Conservation (phyloP, 2,329 filamentous ascomycete genomes). For the Pseudopyricularia cyperi region DNA sequence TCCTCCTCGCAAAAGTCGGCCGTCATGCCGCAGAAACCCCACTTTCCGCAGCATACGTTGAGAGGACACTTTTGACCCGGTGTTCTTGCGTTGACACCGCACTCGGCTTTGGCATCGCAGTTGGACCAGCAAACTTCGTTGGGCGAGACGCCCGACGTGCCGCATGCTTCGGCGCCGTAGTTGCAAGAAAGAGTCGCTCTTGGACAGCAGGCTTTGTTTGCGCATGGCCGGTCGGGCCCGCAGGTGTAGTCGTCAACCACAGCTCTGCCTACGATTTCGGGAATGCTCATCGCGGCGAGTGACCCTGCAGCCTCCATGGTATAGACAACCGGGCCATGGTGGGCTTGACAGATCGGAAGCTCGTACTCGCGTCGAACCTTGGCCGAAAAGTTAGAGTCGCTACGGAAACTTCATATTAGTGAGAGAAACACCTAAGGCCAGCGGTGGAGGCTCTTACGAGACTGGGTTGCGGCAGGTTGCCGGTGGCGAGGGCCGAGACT, state of each 20-base stretch:
- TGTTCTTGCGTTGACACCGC: background rate
- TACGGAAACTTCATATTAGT: background rate
- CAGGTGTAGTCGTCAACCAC: background rate
- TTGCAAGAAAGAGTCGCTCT: background rate
- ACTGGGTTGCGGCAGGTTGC: background rate
- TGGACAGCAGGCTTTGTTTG: background rate
- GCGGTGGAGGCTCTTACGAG: no score
- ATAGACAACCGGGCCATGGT: background rate
- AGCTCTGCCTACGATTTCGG: background rate
- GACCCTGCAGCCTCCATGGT: background rate
- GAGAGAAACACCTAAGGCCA: no score
- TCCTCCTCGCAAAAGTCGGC: background rate
- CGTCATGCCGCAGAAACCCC: background rate
- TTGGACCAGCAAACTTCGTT: background rate
- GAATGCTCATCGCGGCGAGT: background rate
- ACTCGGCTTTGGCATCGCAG: background rate
- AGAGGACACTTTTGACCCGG: background rate
- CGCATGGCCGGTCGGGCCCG: background rate
- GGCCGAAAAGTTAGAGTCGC: background rate
- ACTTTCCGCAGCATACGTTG: background rate
- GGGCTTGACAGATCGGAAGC: background rate
- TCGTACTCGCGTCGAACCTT: background rate
- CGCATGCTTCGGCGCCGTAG: background rate
- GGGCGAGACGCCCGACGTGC: background rate
- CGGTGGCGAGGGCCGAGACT: background rate